Evolutionary conservation across 495 filamentous ascomycete species (phyloP), one percentile per base, ranked within the genome.

Genomic region (Tricharina praecox): DNA sequence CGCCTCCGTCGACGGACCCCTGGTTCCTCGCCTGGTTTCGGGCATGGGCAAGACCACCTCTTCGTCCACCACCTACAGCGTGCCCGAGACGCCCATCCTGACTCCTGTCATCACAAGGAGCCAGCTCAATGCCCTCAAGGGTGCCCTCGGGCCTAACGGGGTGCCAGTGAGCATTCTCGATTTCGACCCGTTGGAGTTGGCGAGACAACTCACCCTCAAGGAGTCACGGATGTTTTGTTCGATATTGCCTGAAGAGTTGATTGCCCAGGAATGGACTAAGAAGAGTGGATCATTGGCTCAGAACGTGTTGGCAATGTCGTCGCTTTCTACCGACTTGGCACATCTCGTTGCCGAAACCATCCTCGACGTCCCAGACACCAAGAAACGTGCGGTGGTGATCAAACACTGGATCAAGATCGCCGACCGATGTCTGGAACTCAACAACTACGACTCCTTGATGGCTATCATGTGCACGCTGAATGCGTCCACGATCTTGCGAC

Each of bases 401-500:
- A 96, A 99, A 68, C 86, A 95, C 55, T 99, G 92, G 92, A 83
- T 93, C 46, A 99, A 99, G 69, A 82, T 96, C 51, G 82, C 84
- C 1, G 77, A 79, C 59, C 81, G 80, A 51, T 94, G 85, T 56
- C 68, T 92, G 9, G 78, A 85, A 50, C 70, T 99, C 5, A 82
- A 86, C 64, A 99, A 99, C 66, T 99, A 96, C 61, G 87, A 96
- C 58, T 82, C 85, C 0, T 68, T 96, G 33, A 93, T 94, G 84
- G 85, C 88, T 10, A 93, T 99, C 58, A 83, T 93, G 59, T 94
- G 87, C 68, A 85, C 82, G 0, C 63, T 99, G 38, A 87, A 90
- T 62, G 82, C 82, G 39, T 93, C 86, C 0, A 83, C 85, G 63
- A 92, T 99, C 50, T 72, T 76, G 25, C 83, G 92, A n/a, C 69